These are phyloP conservation scores for Kodamaea ohmeri DNA, from an alignment of 1,139 yeast genomes.

Conservation along the genomic window DNA sequence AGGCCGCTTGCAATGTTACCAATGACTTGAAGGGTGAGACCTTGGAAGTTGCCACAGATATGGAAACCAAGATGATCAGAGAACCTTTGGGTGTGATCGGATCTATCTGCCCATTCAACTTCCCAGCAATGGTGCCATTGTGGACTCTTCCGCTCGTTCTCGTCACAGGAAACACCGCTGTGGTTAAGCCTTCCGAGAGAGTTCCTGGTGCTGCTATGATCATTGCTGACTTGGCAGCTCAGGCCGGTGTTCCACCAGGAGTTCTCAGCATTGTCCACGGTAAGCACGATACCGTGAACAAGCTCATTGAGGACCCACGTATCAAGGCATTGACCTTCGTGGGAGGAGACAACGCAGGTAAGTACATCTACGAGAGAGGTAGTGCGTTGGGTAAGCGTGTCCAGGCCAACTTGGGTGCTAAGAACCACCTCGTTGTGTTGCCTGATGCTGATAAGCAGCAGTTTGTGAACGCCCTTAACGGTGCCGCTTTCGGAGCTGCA, in stretches of 20 bases:
- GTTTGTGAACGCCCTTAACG: conserved; percentile 64
- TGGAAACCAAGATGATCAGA: conserved; percentile 79
- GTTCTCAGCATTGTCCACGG: conserved; percentile 77
- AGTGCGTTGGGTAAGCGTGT: conserved; percentile 72
- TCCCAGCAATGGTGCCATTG: conserved; percentile 85
- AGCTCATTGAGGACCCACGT: conserved; percentile 70
- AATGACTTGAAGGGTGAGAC: conserved; percentile 65
- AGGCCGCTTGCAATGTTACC: conserved; percentile 60
- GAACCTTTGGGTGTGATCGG: conserved; percentile 65
- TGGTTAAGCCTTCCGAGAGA: conserved; percentile 75
- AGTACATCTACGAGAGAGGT: conserved; percentile 67
- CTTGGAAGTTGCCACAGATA: conserved; percentile 68
- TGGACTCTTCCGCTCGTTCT: conserved; percentile 78
- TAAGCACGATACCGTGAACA: conserved; percentile 71
- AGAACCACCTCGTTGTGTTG: conserved; percentile 69
- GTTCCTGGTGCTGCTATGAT: conserved; percentile 79
- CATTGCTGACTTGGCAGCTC: conserved; percentile 67
- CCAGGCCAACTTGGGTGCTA: conserved; percentile 77
- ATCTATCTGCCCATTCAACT: conserved; percentile 73
- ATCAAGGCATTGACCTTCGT: conserved; percentile 78
- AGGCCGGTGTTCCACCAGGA: conserved; percentile 81
- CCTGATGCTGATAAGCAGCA: conserved; percentile 72
- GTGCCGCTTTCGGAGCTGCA: conserved; percentile 84
- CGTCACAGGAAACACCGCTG: conserved; percentile 76
- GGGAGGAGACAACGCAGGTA: conserved; percentile 75